A percentile compares a stretch with the other conserved stretches of the same genome.
Conservation (phyloP, 2,329 filamentous ascomycete genomes). For the Colletotrichum limetticola region DNA sequence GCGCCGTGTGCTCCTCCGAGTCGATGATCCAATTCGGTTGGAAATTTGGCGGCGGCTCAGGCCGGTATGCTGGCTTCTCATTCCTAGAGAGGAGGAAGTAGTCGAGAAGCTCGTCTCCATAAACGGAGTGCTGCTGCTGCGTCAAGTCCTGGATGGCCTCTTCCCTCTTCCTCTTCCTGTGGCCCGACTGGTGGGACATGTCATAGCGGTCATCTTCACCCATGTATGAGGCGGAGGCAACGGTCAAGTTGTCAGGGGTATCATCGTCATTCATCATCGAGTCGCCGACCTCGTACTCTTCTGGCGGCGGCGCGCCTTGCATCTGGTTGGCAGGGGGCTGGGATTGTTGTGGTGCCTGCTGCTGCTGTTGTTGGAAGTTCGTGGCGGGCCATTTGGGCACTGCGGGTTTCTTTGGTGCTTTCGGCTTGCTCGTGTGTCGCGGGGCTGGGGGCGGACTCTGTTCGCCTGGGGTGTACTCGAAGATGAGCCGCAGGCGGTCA, state of each 20-base stretch:
- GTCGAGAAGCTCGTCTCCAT: constrained; percentile 92
- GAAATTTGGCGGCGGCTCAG: constrained; percentile 85
- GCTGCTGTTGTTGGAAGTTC: constrained; percentile 32
- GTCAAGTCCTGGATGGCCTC: constrained; percentile 70
- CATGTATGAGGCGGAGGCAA: constrained; percentile 86
- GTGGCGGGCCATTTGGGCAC: constrained; percentile 69
- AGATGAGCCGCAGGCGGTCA: constrained; percentile 85
- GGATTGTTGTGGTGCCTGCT: constrained; percentile 2
- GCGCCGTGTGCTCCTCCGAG: constrained; percentile 88
- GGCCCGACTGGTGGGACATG: constrained; percentile 70
- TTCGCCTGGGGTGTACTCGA: constrained; percentile 87
- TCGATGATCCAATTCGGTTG: constrained; percentile 94
- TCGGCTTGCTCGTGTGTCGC: constrained; percentile 89
- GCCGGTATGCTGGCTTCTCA: constrained; percentile 76
- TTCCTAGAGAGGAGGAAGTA: constrained; percentile 93
- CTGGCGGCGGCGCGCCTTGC: constrained; percentile 48
- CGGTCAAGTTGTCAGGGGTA: constrained; percentile 83
- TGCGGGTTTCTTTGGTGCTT: constrained; percentile 75
- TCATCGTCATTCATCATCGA: constrained; percentile 78
- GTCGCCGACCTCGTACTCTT: constrained; percentile 74
- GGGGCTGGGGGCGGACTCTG: constrained; percentile 93
- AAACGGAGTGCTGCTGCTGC: constrained; percentile 88
- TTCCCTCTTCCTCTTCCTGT: constrained; percentile 82
- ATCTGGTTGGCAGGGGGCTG: constrained; percentile 38
- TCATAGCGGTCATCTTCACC: constrained; percentile 85